These are phyloP conservation scores for Rhizophora apiculata DNA, from an alignment of 345 rosid genomes.

Conservation along the genomic window DNA sequence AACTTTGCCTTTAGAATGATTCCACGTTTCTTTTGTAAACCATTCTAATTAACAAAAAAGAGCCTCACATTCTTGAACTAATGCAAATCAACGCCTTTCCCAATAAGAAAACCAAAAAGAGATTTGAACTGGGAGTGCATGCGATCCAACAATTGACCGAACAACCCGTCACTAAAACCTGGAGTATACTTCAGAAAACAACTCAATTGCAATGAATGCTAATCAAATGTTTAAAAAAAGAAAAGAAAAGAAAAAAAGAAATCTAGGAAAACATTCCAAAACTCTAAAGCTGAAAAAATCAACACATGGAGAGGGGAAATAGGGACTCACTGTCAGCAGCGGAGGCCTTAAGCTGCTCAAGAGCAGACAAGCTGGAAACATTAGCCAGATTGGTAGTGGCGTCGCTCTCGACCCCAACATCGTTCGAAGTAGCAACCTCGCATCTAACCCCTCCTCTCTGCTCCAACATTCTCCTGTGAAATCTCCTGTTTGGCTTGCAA, in stretches of 20 bases:
- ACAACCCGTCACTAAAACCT: too few relatives aligned
- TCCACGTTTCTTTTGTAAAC: background rate
- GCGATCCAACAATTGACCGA: too few relatives aligned
- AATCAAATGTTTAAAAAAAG: too few relatives aligned
- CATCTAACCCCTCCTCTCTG: slow-evolving; percentile 22
- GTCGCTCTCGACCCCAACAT: slow-evolving; percentile 13
- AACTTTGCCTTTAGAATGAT: background rate
- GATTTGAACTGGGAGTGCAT: background rate
- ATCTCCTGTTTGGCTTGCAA: slow-evolving; percentile 1
- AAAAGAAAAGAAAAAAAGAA: background rate
- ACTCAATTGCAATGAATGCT: too few relatives aligned
- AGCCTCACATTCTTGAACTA: background rate
- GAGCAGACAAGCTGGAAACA: slow-evolving; percentile 32
- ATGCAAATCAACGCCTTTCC: slow-evolving; percentile 1
- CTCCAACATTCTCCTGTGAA: background rate
- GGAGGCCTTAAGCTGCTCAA: slow-evolving; percentile 36
- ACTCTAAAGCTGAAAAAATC: background rate
- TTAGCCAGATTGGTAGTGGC: slow-evolving; percentile 11
- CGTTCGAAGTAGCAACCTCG: slow-evolving; percentile 20
- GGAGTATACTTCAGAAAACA: too few relatives aligned
- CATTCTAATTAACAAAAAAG: background rate
- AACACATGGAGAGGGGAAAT: background rate
- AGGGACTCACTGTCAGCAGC: slow-evolving; percentile 26
- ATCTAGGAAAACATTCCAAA: background rate
- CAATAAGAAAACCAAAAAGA: background rate